Conservation (phyloP, 306 rosid species). For the Hippophae tibetana region DNA sequence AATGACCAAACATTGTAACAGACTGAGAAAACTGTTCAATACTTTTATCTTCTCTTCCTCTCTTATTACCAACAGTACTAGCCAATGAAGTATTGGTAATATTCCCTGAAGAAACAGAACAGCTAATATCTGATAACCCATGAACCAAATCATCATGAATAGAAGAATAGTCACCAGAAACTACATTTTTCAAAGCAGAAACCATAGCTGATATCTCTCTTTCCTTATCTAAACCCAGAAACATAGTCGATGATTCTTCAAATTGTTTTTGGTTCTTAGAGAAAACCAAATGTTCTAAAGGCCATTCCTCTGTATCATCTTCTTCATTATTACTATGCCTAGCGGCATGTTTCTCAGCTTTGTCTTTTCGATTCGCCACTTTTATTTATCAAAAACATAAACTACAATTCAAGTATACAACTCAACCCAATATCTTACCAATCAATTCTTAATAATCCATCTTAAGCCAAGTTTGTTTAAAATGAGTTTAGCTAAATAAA, state of each 20-base stretch:
- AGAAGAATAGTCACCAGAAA: slow-evolving; percentile 18
- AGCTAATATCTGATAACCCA: background rate
- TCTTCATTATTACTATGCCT: background rate
- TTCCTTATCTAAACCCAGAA: slow-evolving; percentile 23
- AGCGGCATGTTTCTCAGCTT: no score
- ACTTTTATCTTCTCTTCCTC: slow-evolving; percentile 12
- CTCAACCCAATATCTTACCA: no score
- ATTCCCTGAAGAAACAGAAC: slow-evolving; percentile 4
- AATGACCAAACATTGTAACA: slow-evolving; percentile 5
- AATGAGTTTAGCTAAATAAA: no score
- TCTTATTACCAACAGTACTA: slow-evolving; percentile 12
- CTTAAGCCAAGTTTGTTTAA: no score
- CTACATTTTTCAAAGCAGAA: slow-evolving; percentile 32
- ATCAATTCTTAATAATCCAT: no score
- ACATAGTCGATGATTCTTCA: background rate
- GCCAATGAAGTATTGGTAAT: background rate
- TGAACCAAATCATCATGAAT: background rate
- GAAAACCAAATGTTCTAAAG: background rate
- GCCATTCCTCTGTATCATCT: background rate
- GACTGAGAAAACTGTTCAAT: background rate
- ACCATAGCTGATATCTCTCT: slow-evolving; percentile 37
- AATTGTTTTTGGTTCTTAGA: background rate
- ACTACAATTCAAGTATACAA: no score
- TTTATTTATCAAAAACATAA: no score
- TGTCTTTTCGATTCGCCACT: no score